phyloP scores from a whole-genome alignment of 257 asterid species.

The Solanum infundibuliforme region DNA sequence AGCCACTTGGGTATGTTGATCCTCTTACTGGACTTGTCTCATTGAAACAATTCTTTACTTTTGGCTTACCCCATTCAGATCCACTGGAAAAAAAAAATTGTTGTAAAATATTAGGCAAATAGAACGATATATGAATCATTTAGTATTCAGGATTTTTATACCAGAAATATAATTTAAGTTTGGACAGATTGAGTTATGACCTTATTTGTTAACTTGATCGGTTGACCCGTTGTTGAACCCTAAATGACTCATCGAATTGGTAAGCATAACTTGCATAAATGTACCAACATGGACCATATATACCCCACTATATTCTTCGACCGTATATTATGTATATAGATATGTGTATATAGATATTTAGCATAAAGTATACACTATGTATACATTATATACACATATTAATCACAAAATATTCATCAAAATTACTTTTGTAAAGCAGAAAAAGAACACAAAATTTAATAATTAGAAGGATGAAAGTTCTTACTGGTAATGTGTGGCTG shows the following conservation, averaged over 20 bases:
- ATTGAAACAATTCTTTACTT: slow-evolving; percentile 21
- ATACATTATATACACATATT: neutral
- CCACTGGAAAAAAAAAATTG: slow-evolving; percentile 23
- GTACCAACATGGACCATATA: neutral
- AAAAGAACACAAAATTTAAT: neutral
- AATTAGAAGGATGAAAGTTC: neutral
- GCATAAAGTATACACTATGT: neutral
- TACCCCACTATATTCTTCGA: neutral
- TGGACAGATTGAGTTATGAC: neutral
- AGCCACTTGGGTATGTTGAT: slow-evolving; percentile 33
- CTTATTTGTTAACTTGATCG: neutral
- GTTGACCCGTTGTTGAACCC: neutral
- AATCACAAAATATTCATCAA: neutral
- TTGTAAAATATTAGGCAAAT: neutral
- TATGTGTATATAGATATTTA: neutral
- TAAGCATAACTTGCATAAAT: neutral
- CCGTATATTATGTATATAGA: neutral
- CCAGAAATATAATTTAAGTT: neutral
- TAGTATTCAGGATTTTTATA: neutral
- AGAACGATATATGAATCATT: neutral
- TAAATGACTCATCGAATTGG: neutral
- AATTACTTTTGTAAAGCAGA: neutral
- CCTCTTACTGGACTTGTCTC: slow-evolving; percentile 40
- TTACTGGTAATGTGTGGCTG: slow-evolving; percentile 58
- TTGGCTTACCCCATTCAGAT: slow-evolving; percentile 34